phyloP scores from a whole-genome alignment of 441 rosid species.

The Populus hybrid region DNA sequence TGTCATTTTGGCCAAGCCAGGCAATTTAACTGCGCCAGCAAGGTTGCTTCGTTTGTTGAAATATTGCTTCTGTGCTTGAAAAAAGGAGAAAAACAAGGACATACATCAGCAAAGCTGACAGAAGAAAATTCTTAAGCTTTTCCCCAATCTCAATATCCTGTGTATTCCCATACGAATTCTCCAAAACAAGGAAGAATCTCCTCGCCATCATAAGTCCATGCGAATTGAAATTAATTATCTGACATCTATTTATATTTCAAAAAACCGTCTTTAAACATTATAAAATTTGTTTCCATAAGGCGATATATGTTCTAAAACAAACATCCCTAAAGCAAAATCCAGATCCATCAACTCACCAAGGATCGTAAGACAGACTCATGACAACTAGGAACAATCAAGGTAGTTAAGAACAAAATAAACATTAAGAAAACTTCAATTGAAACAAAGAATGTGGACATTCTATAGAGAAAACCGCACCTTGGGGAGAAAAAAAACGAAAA shows the following conservation, averaged over 20 bases:
- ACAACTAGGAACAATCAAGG: not conserved
- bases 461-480: not conserved
- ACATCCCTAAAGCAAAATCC: not conserved
- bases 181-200: not conserved
- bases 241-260: not conserved
- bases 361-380: not conserved
- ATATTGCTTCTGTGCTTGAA: not conserved
- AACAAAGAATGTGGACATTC: not conserved
- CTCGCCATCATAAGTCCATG: not conserved
- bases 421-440: not conserved
- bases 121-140: not conserved
- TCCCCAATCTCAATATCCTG: not conserved
- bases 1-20: constrained; percentile 9
- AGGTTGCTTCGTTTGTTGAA: not conserved
- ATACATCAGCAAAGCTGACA: not conserved
- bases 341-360: not conserved
- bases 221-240: not conserved
- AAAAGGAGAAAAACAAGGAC: not conserved
- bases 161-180: not conserved
- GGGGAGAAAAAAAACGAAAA: not conserved
- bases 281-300: not conserved
- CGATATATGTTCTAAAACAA: not conserved
- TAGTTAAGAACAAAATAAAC: not conserved
- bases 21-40: constrained; percentile 9
- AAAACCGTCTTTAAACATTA: not conserved